Conservation (phyloP, 208 protist genomes). For the Leishmania arabica region DNA sequence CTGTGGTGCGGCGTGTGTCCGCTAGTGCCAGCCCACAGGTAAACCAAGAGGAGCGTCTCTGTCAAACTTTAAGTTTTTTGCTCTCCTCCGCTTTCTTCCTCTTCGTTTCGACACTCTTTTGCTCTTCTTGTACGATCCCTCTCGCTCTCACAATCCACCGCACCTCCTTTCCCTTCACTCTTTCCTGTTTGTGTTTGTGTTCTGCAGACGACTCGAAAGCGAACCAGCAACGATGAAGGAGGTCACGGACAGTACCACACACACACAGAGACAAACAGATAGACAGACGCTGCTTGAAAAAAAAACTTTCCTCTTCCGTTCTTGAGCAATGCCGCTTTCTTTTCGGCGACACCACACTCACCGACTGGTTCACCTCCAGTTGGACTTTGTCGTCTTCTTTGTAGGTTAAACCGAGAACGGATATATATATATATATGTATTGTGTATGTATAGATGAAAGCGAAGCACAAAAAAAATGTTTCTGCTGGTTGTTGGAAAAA, state of each 20-base stretch:
- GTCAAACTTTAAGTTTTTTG: background rate
- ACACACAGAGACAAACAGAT: background rate
- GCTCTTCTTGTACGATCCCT: background rate
- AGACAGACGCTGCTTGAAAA: background rate
- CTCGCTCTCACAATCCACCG: background rate
- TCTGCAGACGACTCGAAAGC: background rate
- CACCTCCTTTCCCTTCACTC: background rate
- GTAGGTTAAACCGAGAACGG: background rate
- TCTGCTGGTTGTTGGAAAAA: background rate
- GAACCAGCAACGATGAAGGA: background rate
- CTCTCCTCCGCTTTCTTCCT: background rate
- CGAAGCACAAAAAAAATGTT: background rate
- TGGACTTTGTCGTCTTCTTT: background rate
- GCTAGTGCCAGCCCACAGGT: background rate
- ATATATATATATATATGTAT: background rate
- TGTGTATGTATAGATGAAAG: background rate
- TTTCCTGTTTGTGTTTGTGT: background rate
- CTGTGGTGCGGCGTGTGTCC: background rate
- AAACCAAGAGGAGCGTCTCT: background rate
- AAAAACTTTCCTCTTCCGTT: background rate
- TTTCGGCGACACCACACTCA: background rate
- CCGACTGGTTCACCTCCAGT: background rate
- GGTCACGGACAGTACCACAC: background rate
- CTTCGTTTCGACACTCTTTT: background rate
- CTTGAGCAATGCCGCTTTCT: background rate